Evolutionary conservation across 2,329 filamentous ascomycete species (phyloP).

Genomic region (Fusarium musae): DNA sequence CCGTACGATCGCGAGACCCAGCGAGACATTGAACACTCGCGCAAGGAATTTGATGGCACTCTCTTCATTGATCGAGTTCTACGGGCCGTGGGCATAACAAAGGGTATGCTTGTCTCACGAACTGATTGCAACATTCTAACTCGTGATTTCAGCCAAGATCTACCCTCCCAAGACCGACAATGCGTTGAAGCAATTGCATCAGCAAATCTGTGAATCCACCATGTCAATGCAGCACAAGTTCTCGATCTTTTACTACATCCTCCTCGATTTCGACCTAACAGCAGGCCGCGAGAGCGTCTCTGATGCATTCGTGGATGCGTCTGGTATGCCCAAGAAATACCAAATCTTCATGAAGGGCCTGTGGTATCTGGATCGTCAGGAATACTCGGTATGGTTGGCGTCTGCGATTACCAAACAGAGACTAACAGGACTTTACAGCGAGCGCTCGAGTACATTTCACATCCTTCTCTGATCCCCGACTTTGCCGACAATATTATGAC

Average conservation of each 20-base stretch:
- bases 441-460: constrained; percentile 80
- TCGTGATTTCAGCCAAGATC: constrained; percentile 61
- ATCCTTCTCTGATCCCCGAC: constrained; percentile 82
- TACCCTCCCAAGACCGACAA: constrained; percentile 80
- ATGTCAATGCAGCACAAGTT: constrained; percentile 82
- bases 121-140: neutral
- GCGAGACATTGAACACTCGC: constrained; percentile 72
- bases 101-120: constrained; percentile 61
- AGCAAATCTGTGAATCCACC: constrained; percentile 71
- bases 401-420: neutral
- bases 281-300: constrained; percentile 63
- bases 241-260: constrained; percentile 84
- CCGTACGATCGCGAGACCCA: constrained; percentile 70
- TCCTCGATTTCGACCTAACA: constrained; percentile 75
- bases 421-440: constrained; percentile 52
- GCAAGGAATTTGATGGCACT: constrained; percentile 73
- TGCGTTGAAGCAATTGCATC: constrained; percentile 75
- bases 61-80: constrained; percentile 86
- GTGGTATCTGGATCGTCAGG: constrained; percentile 80
- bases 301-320: constrained; percentile 67
- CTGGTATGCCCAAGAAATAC: constrained; percentile 79
- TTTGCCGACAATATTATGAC: constrained; percentile 86
- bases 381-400: constrained; percentile 66
- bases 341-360: constrained; percentile 83
- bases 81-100: constrained; percentile 73